Evolutionary conservation across 1,139 yeast species (phyloP).

Genomic region (Tardiomyces blankii): DNA sequence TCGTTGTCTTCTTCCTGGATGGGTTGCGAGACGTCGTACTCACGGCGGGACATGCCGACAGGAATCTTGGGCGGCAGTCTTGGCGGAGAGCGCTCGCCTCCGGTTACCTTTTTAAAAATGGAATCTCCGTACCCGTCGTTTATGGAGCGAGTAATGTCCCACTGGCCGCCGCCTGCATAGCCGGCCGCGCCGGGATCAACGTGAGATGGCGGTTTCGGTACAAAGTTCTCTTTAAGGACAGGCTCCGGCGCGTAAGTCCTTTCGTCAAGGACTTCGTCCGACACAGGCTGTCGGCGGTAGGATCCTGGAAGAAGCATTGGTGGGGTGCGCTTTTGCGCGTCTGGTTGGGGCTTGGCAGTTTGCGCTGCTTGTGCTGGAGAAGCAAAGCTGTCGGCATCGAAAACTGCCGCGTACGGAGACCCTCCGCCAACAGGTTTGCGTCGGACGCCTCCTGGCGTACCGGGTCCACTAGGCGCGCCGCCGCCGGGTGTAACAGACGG

Average conservation of each 20-base stretch:
- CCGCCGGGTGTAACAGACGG: too few species aligned
- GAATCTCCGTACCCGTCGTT: slow-evolving; percentile 27
- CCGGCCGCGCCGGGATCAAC: slow-evolving; percentile 18
- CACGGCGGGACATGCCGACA: slow-evolving; percentile 19
- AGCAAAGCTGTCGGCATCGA: neutral
- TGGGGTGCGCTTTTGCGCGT: neutral
- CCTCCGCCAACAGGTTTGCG: neutral
- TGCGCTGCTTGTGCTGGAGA: neutral
- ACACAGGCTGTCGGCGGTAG: neutral
- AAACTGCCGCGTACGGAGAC: neutral
- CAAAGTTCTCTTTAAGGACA: slow-evolving; percentile 6
- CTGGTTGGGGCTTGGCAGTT: neutral
- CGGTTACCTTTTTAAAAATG: slow-evolving; percentile 14
- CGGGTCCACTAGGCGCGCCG: neutral
- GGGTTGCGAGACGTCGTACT: slow-evolving; percentile 15
- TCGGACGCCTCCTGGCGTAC: neutral
- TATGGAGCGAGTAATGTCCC: slow-evolving; percentile 21
- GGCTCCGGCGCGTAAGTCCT: slow-evolving; percentile 21
- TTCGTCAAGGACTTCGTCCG: slow-evolving; percentile 7
- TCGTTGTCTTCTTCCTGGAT: slow-evolving; percentile 9
- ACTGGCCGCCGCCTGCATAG: slow-evolving; percentile 18
- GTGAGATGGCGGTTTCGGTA: slow-evolving; percentile 8
- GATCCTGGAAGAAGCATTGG: too few species aligned
- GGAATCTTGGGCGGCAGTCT: slow-evolving; percentile 22
- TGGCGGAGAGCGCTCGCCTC: slow-evolving; percentile 12